Conservation (phyloP, 148 eudicot genomes). For the Silene conica region DNA sequence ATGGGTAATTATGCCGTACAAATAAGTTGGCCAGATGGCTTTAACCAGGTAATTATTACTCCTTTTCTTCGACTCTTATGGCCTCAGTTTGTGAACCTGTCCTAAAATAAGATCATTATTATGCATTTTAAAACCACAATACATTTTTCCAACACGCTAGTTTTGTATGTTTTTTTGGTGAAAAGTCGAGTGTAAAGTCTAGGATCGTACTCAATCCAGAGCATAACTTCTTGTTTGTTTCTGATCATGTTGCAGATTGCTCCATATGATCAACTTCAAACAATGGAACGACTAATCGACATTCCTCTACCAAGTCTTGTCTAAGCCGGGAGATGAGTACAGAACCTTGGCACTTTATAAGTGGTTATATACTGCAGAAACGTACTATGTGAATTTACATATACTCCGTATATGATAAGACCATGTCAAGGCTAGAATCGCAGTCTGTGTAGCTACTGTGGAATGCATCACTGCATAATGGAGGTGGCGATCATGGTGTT, state of each 20-base stretch:
- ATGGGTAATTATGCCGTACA: constrained; percentile 99
- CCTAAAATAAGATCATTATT: not conserved
- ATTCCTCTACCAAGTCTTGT: constrained; percentile 50
- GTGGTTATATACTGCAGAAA: not conserved
- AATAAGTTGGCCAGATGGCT: constrained; percentile 98
- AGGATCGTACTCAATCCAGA: not conserved
- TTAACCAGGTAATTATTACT: constrained; percentile 63
- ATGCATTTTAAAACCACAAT: too few relatives aligned
- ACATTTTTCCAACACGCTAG: too few relatives aligned
- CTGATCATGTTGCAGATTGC: constrained; percentile 65
- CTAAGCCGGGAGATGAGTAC: constrained; percentile 25
- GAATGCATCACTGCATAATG: not conserved
- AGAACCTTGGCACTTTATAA: not conserved
- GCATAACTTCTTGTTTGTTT: not conserved
- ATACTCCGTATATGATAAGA: not conserved
- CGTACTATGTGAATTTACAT: not conserved
- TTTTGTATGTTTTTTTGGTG: too few relatives aligned
- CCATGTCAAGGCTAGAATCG: not conserved
- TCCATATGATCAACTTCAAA: constrained; percentile 96
- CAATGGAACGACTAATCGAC: constrained; percentile 79
- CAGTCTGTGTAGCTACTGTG: not conserved
- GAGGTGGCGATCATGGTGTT: not conserved
- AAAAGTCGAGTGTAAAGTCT: too few relatives aligned
- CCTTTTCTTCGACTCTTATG: not conserved
- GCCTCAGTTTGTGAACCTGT: not conserved